phyloP scores from a whole-genome alignment of 371 early-diverging fungal genomes.

The Smittium mucronatum region DNA sequence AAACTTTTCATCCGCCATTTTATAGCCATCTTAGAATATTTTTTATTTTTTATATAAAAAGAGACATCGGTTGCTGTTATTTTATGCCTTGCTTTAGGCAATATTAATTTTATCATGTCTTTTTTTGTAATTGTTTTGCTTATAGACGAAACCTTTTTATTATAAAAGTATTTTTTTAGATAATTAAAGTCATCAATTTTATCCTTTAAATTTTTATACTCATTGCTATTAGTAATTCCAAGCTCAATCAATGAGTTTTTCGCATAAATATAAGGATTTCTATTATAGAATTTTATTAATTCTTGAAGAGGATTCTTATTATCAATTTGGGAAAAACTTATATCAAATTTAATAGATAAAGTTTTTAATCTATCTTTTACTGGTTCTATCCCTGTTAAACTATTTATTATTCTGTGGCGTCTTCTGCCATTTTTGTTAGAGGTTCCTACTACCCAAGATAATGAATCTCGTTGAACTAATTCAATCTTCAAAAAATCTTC shows the following conservation, averaged over 20 bases:
- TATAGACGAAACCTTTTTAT: not conserved
- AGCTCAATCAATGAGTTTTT: no score
- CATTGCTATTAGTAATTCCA: no score
- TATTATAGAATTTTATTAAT: no score
- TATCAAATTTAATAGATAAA: not conserved
- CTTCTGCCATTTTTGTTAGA: not conserved
- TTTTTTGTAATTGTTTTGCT: no score
- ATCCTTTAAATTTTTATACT: not conserved
- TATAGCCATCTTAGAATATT: not conserved
- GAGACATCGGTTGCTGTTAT: not conserved
- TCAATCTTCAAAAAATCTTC: not conserved
- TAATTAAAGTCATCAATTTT: not conserved
- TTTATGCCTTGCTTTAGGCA: not conserved
- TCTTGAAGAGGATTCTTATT: no score
- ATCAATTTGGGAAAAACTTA: no score
- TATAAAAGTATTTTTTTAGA: not conserved
- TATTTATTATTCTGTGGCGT: not conserved
- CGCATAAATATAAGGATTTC: no score
- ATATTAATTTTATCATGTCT: not conserved
- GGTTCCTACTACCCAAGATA: not conserved
- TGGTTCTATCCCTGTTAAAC: not conserved
- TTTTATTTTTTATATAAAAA: not conserved
- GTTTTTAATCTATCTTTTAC: conserved; percentile 1
- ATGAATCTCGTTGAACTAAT: not conserved
- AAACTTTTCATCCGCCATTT: not conserved